Percentiles rank a stretch among this genome's conserved stretches.
These are phyloP conservation scores for Cydonia oblonga DNA, from an alignment of 331 rosid species.

Conservation along the genomic window DNA sequence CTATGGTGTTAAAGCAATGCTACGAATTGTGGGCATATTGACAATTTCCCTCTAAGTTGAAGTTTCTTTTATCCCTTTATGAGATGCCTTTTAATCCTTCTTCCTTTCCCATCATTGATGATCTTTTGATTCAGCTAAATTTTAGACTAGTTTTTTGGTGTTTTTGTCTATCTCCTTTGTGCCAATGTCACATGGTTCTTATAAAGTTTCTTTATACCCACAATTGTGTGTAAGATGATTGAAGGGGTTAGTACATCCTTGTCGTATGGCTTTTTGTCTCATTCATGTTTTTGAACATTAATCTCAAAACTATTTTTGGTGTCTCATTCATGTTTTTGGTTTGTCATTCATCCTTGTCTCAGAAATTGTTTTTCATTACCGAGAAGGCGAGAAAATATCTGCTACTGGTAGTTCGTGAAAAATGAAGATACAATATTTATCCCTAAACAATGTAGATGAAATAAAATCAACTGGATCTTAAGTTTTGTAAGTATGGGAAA, in stretches of 20 bases:
- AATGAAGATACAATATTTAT: background rate
- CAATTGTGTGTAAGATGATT: background rate
- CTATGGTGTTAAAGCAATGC: too few relatives aligned
- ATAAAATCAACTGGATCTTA: background rate
- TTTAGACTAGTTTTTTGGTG: background rate
- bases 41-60: too few relatives aligned
- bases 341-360: too few relatives aligned
- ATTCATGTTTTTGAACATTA: background rate
- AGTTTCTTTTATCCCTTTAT: too few relatives aligned
- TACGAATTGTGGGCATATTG: too few relatives aligned
- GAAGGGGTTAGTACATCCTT: background rate
- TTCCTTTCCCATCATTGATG: too few relatives aligned
- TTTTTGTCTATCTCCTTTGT: background rate
- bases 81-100: too few relatives aligned
- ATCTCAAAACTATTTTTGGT: too few relatives aligned
- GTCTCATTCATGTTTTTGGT: too few relatives aligned
- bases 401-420: background rate
- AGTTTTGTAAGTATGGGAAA: background rate
- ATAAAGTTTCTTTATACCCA: background rate
- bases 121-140: too few relatives aligned
- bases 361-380: too few relatives aligned
- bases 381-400: background rate
- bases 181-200: background rate
- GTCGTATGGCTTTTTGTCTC: background rate
- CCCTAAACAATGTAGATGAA: background rate